Evolutionary conservation across 73 alveolate species (phyloP).

Genomic region (Tetrahymena thermophila): DNA sequence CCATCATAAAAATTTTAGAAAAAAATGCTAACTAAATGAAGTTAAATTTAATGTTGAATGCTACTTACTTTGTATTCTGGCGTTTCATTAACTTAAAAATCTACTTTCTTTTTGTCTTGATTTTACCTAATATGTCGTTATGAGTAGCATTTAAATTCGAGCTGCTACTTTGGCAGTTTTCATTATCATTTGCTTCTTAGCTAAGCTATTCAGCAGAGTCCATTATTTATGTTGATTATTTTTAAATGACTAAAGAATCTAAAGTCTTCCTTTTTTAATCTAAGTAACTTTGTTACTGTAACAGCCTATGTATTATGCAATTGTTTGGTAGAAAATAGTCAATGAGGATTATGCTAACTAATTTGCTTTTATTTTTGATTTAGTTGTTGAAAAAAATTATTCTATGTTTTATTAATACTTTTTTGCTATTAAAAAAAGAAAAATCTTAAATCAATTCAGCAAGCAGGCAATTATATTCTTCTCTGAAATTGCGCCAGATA

Average conservation of each 20-base stretch:
- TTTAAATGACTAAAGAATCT: neutral
- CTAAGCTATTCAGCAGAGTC: neutral
- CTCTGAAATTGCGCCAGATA: slow-evolving; percentile 2
- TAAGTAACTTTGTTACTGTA: neutral
- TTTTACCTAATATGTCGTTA: neutral
- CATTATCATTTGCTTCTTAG: neutral
- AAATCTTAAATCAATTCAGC: neutral
- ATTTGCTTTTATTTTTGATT: neutral
- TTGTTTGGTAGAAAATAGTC: too few species aligned
- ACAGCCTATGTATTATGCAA: neutral
- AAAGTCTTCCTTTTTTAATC: neutral
- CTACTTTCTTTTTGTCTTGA: neutral
- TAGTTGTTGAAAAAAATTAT: neutral
- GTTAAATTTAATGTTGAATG: neutral
- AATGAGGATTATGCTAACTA: neutral
- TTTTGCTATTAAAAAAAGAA: neutral
- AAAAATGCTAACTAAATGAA: neutral
- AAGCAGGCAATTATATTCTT: neutral
- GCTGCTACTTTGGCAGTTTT: neutral
- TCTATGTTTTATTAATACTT: neutral
- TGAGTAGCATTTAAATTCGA: neutral
- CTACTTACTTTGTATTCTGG: neutral
- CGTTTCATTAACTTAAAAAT: neutral
- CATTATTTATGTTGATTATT: neutral
- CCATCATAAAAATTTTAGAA: neutral